Percentiles rank a stretch among this genome's conserved stretches.
phyloP scores from a whole-genome alignment of 768 basidiomycete genomes.

The Royoungia palumana region DNA sequence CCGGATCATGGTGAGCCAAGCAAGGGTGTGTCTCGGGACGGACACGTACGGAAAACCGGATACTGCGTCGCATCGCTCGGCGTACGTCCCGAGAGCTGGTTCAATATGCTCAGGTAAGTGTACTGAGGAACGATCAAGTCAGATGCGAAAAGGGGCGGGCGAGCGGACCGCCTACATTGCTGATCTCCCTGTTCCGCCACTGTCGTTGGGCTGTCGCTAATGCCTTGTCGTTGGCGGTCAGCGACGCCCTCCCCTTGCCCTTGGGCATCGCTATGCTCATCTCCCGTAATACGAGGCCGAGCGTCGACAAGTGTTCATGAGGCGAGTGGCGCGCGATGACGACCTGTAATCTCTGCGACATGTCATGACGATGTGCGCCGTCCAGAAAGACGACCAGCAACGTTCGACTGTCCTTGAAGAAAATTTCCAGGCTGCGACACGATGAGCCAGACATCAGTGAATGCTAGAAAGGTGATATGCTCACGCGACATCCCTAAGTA shows the following conservation, averaged over 20 bases:
- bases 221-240: conserved; percentile 36
- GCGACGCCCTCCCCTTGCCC: conserved; percentile 14
- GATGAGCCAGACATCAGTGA: neutral
- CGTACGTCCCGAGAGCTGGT: conserved; percentile 89
- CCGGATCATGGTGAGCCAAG: neutral
- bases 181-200: conserved; percentile 90
- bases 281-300: conserved; percentile 44
- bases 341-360: conserved; percentile 49
- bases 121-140: conserved; percentile 47
- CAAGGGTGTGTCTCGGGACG: neutral
- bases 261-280: conserved; percentile 27
- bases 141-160: neutral
- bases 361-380: conserved; percentile 58
- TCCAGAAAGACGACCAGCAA: conserved; percentile 79
- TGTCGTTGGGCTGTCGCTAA: conserved; percentile 68
- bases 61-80: conserved; percentile 95
- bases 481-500: conserved; percentile 91
- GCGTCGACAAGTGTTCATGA: conserved; percentile 41
- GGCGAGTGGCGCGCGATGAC: conserved; percentile 42
- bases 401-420: conserved; percentile 90
- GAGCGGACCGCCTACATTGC: conserved; percentile 58
- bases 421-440: conserved; percentile 70
- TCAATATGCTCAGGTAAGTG: conserved; percentile 83
- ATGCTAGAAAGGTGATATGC: conserved; percentile 25
- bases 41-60: conserved; percentile 75